Conservation (phyloP, 2,329 filamentous ascomycete species). For the Fusarium sp. region DNA sequence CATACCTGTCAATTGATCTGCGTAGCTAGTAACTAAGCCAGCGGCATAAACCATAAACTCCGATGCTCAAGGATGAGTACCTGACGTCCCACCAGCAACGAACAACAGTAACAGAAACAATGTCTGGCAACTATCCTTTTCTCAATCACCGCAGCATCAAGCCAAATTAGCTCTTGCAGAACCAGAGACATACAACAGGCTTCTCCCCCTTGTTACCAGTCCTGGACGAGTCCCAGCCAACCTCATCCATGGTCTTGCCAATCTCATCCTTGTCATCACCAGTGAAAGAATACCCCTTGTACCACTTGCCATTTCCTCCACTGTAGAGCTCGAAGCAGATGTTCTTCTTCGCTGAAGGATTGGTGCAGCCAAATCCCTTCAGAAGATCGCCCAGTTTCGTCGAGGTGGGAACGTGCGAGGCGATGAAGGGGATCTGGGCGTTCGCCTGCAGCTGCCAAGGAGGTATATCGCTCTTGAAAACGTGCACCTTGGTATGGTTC, state of each 20-base stretch:
- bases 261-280: constrained; percentile 61
- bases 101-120: background rate
- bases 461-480: constrained; percentile 60
- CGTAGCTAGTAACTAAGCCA: background rate
- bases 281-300: constrained; percentile 61
- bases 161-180: constrained; percentile 59
- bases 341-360: constrained; percentile 62
- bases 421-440: constrained; percentile 56
- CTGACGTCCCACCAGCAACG: background rate
- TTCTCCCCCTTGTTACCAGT: constrained; percentile 59
- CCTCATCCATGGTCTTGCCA: constrained; percentile 60
- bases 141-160: no score
- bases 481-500: constrained; percentile 67
- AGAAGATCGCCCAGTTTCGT: constrained; percentile 66
- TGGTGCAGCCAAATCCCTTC: constrained; percentile 65
- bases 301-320: constrained; percentile 67
- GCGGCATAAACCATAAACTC: background rate
- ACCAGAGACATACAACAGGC: constrained; percentile 68
- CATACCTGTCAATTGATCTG: background rate
- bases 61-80: background rate
- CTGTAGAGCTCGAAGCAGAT: constrained; percentile 65
- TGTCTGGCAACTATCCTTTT: background rate
- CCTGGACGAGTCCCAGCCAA: constrained; percentile 67
- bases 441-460: constrained; percentile 63
- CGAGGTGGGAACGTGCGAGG: constrained; percentile 61